Percentiles rank a stretch among this genome's conserved stretches.
These are phyloP conservation scores for Cercospora sesami DNA, from an alignment of 2,329 filamentous ascomycete genomes.

Conservation along the genomic window DNA sequence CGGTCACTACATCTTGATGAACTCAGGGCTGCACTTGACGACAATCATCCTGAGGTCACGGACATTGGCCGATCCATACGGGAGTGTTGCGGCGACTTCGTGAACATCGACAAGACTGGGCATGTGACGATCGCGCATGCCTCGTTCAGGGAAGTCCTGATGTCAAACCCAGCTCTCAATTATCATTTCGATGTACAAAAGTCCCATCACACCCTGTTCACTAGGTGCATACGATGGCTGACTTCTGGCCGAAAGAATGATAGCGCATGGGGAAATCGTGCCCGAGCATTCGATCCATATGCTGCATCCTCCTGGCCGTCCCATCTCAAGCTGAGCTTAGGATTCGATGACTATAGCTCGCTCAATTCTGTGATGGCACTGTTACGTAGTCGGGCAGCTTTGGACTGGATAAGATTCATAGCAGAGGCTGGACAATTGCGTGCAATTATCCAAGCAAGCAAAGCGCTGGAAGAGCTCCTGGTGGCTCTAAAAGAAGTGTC, in stretches of 20 bases:
- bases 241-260: background rate
- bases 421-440: background rate
- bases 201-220: background rate
- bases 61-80: background rate
- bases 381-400: background rate
- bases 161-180: background rate
- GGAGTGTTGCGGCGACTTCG: background rate
- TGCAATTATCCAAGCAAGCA: background rate
- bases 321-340: background rate
- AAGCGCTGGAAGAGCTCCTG: background rate
- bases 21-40: background rate
- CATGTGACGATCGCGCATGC: background rate
- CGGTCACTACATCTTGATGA: background rate
- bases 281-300: background rate
- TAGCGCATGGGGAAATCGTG: background rate
- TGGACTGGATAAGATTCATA: background rate
- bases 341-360: background rate
- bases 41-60: background rate
- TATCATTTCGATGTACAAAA: background rate
- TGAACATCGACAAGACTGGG: background rate
- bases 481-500: no score
- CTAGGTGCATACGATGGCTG: background rate
- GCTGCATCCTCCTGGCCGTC: background rate
- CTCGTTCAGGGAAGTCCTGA: background rate
- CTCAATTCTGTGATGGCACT: background rate